Evolutionary conservation across 805 yeast species (phyloP).

Genomic region (Diddensiella santjacobensis): DNA sequence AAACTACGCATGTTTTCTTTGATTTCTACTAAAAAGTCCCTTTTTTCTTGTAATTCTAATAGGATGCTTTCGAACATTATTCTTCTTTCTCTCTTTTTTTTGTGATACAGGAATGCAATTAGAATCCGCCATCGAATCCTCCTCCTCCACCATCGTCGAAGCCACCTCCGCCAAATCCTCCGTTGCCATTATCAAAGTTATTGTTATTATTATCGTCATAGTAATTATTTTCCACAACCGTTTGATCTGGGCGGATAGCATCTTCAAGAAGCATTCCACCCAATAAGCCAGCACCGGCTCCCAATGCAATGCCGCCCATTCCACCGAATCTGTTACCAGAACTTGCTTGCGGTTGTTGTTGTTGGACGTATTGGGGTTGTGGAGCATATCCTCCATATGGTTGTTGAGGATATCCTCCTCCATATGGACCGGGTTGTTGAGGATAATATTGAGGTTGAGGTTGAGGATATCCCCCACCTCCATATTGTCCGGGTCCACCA

Average conservation of each 20-base stretch:
- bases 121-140: too few species aligned
- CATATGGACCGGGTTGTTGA: constrained; percentile 16
- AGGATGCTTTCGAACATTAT: too few species aligned
- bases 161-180: constrained; percentile 28
- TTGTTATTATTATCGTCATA: constrained; percentile 33
- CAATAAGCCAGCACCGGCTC: constrained; percentile 56
- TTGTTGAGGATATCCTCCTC: constrained; percentile 19
- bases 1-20: too few species aligned
- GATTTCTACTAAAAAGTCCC: too few species aligned
- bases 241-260: constrained; percentile 36
- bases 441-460: constrained; percentile 15
- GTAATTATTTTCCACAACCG: constrained; percentile 38
- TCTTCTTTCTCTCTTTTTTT: too few species aligned
- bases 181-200: constrained; percentile 40
- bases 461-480: constrained; percentile 9
- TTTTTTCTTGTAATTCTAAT: too few species aligned
- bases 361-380: constrained; percentile 22
- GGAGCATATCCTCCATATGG: constrained; percentile 26
- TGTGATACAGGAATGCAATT: too few species aligned
- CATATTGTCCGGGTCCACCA: constrained; percentile 5
- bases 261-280: constrained; percentile 56
- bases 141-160: constrained; percentile 20
- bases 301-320: constrained; percentile 44
- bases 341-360: constrained; percentile 31
- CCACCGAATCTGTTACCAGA: constrained; percentile 35